Conservation (phyloP, 495 filamentous ascomycete species). For the Penicillium turbatum region DNA sequence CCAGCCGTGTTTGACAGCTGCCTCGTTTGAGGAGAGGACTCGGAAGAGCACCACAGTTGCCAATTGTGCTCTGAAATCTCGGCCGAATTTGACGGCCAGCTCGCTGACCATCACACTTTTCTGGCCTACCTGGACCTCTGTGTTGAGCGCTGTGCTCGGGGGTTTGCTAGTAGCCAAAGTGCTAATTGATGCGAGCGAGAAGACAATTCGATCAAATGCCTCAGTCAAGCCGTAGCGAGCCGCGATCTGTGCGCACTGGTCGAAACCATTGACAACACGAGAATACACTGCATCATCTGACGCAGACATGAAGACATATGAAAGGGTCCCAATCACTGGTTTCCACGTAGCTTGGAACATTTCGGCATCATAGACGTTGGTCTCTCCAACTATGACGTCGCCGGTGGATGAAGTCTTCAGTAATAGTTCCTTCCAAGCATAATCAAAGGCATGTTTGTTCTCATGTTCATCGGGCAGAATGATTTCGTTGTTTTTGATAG, state of each 20-base stretch:
- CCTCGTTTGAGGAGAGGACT: conserved; percentile 79
- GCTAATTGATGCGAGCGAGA: conserved; percentile 83
- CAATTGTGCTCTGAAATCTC: conserved; percentile 88
- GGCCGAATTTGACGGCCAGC: conserved; percentile 91
- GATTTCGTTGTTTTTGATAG: conserved; percentile 89
- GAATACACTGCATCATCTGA: conserved; percentile 97
- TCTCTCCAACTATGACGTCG: conserved; percentile 74
- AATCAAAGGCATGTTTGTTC: conserved; percentile 92
- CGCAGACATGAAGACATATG: conserved; percentile 98
- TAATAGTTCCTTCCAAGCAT: conserved; percentile 92
- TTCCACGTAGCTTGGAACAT: conserved; percentile 98
- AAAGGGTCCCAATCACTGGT: conserved; percentile 87
- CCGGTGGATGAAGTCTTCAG: conserved; percentile 76
- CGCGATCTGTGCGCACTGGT: conserved; percentile 92
- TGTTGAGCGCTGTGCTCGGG: conserved; percentile 85
- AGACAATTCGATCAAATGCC: conserved; percentile 85
- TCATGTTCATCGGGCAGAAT: conserved; percentile 97
- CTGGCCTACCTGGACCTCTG: conserved; percentile 86
- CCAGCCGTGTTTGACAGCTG: conserved; percentile 74
- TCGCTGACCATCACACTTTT: conserved; percentile 99
- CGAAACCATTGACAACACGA: conserved; percentile 87
- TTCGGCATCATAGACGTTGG: conserved; percentile 92
- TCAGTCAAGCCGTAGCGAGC: conserved; percentile 80
- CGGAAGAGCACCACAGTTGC: conserved; percentile 92
- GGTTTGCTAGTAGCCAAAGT: conserved; percentile 70